Base-by-base conservation (phyloP, 768 basidiomycete species). In the Phaeotremella skinneri region DNA sequence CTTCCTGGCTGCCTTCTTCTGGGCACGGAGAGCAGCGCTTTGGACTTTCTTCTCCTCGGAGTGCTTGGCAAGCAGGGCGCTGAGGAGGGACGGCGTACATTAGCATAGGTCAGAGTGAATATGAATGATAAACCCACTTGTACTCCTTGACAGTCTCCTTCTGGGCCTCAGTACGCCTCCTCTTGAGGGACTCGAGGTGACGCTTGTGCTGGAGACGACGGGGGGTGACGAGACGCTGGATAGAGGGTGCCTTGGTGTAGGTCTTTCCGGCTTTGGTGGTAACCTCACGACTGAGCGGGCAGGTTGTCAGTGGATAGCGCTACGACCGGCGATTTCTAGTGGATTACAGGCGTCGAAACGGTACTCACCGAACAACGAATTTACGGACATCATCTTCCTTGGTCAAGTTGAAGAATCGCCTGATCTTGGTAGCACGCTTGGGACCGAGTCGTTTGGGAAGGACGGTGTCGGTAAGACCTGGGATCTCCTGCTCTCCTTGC, bases 341-440 rank as follows among this genome's bases (percentile, higher is more conserved):
- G 9, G 37, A 39, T 39, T n/a, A n/a, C 5, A 37, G 26, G 14
- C 14, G 26, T 14, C 6, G 31, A 53, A 11, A 17, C 20, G 7
- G 39, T 20, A 23, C 20, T 17, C 11, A 55, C 29, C 58, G 42
- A 41, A 60, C 61, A 67, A 96, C 93, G 79, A 94, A 97, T 81
- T 96, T 93, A 81, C 90, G 85, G 59, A 99, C 94, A 81, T 98
- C 94, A 75, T 99, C 94, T 74, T 93, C 88, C 85, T 98, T 97
- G 81, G 84, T 83, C 77, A 97, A 82, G 83, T 94, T 94, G 85
- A 99, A 98, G 85, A 98, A 96, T 76, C 80, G 84, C 79, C 92
- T 84, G 80, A 99, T 97, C 85, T 93, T 94, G 62, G 91, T 91
- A 60, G 92, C 92, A 70, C 92, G 81, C 87, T 98, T 97, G 75